Evolutionary conservation across 495 filamentous ascomycete species (phyloP), one percentile per base, ranked within the genome.

Genomic region (Glarea lozoyensis): DNA sequence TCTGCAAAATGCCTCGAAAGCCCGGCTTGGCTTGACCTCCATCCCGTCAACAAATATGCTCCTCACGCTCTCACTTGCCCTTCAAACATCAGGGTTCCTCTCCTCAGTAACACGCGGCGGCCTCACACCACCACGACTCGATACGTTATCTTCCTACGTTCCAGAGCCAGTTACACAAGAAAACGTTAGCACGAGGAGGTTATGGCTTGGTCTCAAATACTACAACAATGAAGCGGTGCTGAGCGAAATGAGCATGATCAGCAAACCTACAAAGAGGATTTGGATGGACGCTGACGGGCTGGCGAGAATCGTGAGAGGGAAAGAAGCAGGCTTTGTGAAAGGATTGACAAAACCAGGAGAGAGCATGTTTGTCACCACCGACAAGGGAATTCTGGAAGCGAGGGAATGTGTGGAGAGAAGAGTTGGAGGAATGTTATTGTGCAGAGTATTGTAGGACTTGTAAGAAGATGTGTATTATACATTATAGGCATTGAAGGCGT

Each of bases 121-220:
- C 7, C 68, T 73, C 12, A 60, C 60, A 10, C 84, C 85, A 15
- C 87, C 79, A 4, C 72, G 73, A 1, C 67, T 73, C 1, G 68
- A 70, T 30, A 53, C 42, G 52, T 72, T 70, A 43, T 62, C 42
- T 37, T 75, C 60, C 45, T 73, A 43, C 62, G 72, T 60, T 52
- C 60, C 61, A 56, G 76, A 80, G 52, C 68, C 75, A 0, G 72
- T 89, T 34, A 95, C 87, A 18, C 76, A 79, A 40, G 76, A 71
- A 50, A 97, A 96, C 63, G 69, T 89, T 4, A 70, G 86, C 1
- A 73, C 74, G 27, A 66, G 88, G 54, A 70, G 92, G 36, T 63
- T 98, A 6, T 98, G 92, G 92, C 54, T 98, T 7, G 89, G 88
- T 7, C 62, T 97, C 54, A 97, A 97, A 68, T 98, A 98, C 69